Percentiles rank a stretch among this genome's conserved stretches.
Conservation (phyloP, 73 alveolate species). For the Stentor coeruleus region DNA sequence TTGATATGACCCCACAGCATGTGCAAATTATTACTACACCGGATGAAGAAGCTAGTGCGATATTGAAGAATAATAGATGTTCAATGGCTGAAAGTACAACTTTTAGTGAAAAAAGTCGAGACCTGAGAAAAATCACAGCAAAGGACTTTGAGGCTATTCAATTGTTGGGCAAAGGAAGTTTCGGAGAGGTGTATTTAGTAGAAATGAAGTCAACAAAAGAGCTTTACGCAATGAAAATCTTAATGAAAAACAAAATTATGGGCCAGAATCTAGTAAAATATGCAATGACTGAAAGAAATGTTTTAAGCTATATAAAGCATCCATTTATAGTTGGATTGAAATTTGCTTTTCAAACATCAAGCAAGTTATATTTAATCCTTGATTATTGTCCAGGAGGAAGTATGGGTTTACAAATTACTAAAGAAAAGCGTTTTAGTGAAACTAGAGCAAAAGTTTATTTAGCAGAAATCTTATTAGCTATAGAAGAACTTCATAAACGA, state of each 20-base stretch:
- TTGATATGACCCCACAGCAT: too few species aligned
- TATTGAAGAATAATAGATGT: not conserved
- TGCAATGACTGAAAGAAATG: conserved; percentile 88
- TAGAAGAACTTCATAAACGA: conserved; percentile 80
- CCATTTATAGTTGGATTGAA: conserved; percentile 91
- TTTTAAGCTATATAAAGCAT: conserved; percentile 63
- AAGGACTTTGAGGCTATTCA: conserved; percentile 47
- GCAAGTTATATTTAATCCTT: conserved; percentile 62
- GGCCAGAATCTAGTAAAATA: conserved; percentile 79
- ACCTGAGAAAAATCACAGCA: conserved; percentile 21
- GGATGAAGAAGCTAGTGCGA: not conserved
- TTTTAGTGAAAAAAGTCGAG: not conserved
- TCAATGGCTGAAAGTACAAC: not conserved
- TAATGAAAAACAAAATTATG: conserved; percentile 34
- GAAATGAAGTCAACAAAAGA: conserved; percentile 54
- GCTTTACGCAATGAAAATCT: conserved; percentile 84
- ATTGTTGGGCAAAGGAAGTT: conserved; percentile 89
- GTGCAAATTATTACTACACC: not conserved
- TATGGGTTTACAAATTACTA: conserved; percentile 65
- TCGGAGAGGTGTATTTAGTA: conserved; percentile 90
- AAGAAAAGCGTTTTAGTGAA: conserved; percentile 80
- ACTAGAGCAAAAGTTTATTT: conserved; percentile 73
- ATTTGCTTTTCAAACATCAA: conserved; percentile 70
- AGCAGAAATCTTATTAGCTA: conserved; percentile 79
- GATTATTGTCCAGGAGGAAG: conserved; percentile 87